Conservation (phyloP, 352 stramenopile genomes). For the Phytophthora pisi region DNA sequence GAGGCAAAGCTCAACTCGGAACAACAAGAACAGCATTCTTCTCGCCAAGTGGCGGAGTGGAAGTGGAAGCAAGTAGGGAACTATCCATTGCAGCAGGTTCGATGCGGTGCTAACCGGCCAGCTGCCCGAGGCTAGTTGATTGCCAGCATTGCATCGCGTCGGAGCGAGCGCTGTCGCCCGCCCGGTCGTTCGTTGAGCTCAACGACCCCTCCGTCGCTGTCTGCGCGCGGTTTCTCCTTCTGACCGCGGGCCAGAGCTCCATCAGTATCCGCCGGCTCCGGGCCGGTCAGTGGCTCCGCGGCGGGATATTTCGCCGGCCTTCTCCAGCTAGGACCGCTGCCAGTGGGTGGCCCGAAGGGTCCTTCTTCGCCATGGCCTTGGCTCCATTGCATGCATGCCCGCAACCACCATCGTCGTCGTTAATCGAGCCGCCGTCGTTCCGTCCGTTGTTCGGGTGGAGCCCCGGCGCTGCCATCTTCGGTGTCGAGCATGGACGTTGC, state of each 20-base stretch:
- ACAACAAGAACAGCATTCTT: neutral
- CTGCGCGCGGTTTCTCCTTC: constrained; percentile 4
- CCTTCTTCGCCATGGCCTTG: neutral
- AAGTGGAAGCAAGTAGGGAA: neutral
- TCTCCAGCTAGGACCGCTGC: neutral
- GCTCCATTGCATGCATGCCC: neutral
- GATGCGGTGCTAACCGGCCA: neutral
- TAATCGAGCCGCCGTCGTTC: constrained; percentile 2
- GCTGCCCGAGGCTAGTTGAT: neutral
- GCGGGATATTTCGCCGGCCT: neutral
- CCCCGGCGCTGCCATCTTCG: neutral
- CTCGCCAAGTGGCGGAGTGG: neutral
- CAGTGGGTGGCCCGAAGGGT: neutral
- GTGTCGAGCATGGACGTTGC: constrained; percentile 3
- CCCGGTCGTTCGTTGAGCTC: neutral
- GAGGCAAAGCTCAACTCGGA: neutral
- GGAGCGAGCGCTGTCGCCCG: neutral
- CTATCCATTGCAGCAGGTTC: neutral
- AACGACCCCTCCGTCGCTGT: neutral
- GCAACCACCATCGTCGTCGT: neutral
- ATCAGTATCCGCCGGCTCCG: constrained; percentile 8
- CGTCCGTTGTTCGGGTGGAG: neutral
- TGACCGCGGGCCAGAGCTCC: constrained; percentile 10
- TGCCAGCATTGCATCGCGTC: neutral
- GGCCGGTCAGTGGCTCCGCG: neutral